These are phyloP conservation scores for Synchytrium microbalum DNA, from an alignment of 371 early-diverging fungal species.

Conservation along the genomic window DNA sequence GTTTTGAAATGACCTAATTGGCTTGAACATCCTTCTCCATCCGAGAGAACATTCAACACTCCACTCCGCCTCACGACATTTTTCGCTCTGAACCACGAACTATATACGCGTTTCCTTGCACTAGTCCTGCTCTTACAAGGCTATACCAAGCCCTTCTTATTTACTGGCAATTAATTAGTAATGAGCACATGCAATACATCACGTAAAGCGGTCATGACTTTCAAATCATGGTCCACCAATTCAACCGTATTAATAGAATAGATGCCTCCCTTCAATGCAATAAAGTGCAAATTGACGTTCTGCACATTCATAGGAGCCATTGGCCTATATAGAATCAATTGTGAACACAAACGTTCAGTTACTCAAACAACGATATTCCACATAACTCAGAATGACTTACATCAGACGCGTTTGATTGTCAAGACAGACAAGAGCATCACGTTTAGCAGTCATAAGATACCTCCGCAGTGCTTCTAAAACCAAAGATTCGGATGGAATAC, in stretches of 20 bases:
- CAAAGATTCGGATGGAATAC: not conserved
- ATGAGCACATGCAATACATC: conserved; percentile 20
- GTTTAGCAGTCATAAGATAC: conserved; percentile 56
- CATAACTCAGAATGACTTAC: conserved; percentile 8
- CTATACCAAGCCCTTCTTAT: not conserved
- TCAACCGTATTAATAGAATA: conserved; percentile 61
- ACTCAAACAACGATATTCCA: conserved; percentile 1
- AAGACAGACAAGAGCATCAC: conserved; percentile 64
- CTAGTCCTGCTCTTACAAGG: not conserved
- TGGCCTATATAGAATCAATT: conserved; percentile 36
- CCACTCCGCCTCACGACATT: too few relatives aligned
- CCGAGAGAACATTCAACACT: too few relatives aligned
- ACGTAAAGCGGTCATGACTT: conserved; percentile 56
- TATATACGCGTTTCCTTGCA: too few relatives aligned
- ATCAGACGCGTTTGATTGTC: conserved; percentile 55
- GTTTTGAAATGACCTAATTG: too few relatives aligned
- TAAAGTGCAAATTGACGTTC: conserved; percentile 64
- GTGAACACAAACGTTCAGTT: not conserved
- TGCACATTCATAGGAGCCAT: conserved; percentile 61
- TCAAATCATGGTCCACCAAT: conserved; percentile 61
- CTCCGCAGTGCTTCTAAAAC: conserved; percentile 45
- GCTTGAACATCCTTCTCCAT: too few relatives aligned
- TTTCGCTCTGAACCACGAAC: too few relatives aligned
- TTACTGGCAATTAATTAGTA: not conserved
- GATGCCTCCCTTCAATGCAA: conserved; percentile 63